A percentile compares a stretch with the other conserved stretches of the same genome.
These are phyloP conservation scores for Termitomyces sp. DNA, from an alignment of 768 basidiomycete species.

Conservation along the genomic window DNA sequence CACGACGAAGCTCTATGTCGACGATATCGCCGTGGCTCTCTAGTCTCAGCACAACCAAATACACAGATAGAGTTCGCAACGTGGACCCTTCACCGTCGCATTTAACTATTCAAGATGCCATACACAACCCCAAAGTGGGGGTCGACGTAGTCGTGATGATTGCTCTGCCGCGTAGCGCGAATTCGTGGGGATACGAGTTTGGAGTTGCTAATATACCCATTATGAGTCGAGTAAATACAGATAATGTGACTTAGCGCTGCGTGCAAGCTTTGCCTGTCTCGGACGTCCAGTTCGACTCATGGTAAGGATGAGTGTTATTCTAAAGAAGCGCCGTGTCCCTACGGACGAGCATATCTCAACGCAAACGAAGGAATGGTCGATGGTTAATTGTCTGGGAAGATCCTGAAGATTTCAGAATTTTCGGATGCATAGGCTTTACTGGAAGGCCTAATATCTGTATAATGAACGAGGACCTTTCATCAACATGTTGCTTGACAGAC, in stretches of 20 bases:
- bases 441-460: no score
- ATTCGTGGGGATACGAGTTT: constrained; percentile 29
- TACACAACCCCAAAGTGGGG: constrained; percentile 16
- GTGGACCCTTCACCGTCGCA: neutral
- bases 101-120: neutral
- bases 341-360: no score
- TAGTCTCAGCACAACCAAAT: neutral
- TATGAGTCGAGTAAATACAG: neutral
- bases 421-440: no score
- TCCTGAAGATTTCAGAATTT: no score
- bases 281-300: neutral
- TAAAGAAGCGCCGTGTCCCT: neutral
- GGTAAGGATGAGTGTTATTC: neutral
- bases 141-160: constrained; percentile 40
- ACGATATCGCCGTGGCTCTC: constrained; percentile 11
- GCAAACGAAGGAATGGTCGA: no score
- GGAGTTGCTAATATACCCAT: constrained; percentile 32
- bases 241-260: neutral
- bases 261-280: neutral
- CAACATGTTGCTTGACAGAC: no score
- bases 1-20: constrained; percentile 1
- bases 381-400: no score
- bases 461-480: no score
- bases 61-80: neutral
- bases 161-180: constrained; percentile 34